Evolutionary conservation across 371 early-diverging fungal genomes (phyloP).

Genomic region (Smittium culicis): DNA sequence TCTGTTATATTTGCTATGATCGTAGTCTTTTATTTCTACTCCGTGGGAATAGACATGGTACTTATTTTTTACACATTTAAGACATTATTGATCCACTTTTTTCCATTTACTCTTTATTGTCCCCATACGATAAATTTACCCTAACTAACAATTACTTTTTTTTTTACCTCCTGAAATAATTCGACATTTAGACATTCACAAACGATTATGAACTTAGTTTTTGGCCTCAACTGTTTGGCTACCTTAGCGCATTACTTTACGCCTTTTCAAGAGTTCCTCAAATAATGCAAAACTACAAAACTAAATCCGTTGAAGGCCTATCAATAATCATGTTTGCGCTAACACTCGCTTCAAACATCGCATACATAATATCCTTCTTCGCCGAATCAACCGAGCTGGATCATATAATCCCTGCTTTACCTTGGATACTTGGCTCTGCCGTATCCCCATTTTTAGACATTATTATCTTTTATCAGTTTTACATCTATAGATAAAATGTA

Average conservation of each 20-base stretch:
- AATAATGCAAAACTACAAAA: slow-evolving; percentile 48
- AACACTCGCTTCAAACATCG: slow-evolving; percentile 70
- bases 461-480: slow-evolving; percentile 32
- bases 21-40: no score
- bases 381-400: slow-evolving; percentile 42
- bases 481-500: slow-evolving; percentile 15
- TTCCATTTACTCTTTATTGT: no score
- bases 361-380: slow-evolving; percentile 49
- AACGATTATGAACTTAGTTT: slow-evolving; percentile 16
- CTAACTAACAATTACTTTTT: no score
- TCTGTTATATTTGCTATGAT: no score
- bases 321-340: slow-evolving; percentile 62
- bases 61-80: no score
- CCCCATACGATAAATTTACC: no score
- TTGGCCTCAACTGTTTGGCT: slow-evolving; percentile 31
- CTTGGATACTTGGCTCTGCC: slow-evolving; percentile 53
- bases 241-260: slow-evolving; percentile 36
- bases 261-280: slow-evolving; percentile 51
- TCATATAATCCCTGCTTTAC: slow-evolving; percentile 43
- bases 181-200: no score
- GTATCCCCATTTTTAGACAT: slow-evolving; percentile 56
- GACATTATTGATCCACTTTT: no score
- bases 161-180: no score
- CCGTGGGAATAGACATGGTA: no score
- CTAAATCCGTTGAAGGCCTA: slow-evolving; percentile 51